phyloP scores from a whole-genome alignment of 495 filamentous ascomycete species.

The Hypoxylon intermedium region DNA sequence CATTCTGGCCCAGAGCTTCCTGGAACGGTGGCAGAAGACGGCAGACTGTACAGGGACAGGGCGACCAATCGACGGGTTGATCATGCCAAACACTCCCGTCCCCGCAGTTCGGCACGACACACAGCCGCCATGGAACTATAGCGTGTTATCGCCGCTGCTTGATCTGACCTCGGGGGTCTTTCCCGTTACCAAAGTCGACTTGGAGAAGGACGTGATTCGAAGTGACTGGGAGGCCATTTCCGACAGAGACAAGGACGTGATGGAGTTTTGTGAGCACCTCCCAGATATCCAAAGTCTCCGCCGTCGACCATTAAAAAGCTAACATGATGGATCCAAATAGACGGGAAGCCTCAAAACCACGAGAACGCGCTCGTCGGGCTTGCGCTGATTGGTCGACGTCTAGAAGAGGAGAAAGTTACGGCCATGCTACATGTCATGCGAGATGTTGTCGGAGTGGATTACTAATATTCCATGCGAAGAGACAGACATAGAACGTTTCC shows the following conservation, averaged over 20 bases:
- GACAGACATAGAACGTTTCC: too few species aligned
- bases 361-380: constrained; percentile 55
- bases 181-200: constrained; percentile 55
- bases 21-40: constrained; percentile 14
- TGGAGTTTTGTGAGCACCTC: constrained; percentile 43
- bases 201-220: constrained; percentile 41
- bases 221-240: constrained; percentile 42
- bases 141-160: constrained; percentile 34
- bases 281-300: background rate
- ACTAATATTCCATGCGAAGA: background rate
- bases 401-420: constrained; percentile 57
- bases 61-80: constrained; percentile 56
- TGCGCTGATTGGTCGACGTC: constrained; percentile 53
- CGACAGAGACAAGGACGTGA: constrained; percentile 44
- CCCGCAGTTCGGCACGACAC: constrained; percentile 51
- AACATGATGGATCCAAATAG: constrained; percentile 27
- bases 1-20: constrained; percentile 5
- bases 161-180: constrained; percentile 55
- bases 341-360: constrained; percentile 52
- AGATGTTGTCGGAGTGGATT: background rate
- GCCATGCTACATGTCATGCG: background rate
- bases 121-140: constrained; percentile 28
- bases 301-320: background rate
- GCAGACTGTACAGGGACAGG: constrained; percentile 17
- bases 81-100: constrained; percentile 63